A percentile compares a stretch with the other conserved stretches of the same genome.
Conservation (phyloP, 495 filamentous ascomycete species). For the Penicillium malachiteum region DNA sequence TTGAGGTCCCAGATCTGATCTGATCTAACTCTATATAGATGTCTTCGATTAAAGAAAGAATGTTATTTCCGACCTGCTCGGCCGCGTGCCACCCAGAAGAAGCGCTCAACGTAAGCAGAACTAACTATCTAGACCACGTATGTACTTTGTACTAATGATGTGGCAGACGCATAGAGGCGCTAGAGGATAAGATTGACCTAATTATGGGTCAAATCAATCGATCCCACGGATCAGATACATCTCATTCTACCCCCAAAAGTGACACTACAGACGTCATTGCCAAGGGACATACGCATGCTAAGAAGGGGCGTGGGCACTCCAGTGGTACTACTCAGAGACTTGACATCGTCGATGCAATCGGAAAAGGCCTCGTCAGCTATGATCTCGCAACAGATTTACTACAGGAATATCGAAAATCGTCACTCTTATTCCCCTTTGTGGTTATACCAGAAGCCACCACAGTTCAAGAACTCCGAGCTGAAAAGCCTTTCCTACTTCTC, state of each 20-base stretch:
- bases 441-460: slow-evolving; percentile 9
- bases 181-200: slow-evolving; percentile 21
- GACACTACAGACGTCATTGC: neutral
- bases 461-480: slow-evolving; percentile 13
- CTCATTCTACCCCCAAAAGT: neutral
- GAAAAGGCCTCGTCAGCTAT: slow-evolving; percentile 12
- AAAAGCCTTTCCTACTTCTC: slow-evolving; percentile 19
- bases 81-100: slow-evolving; percentile 11
- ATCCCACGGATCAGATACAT: neutral
- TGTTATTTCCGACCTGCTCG: slow-evolving; percentile 20
- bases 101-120: slow-evolving; percentile 14
- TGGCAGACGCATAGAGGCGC: slow-evolving; percentile 15
- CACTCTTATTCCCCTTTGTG: slow-evolving; percentile 15
- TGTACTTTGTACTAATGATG: neutral
- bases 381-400: slow-evolving; percentile 12
- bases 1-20: neutral
- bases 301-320: too few species aligned
- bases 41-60: slow-evolving; percentile 19
- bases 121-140: neutral
- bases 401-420: slow-evolving; percentile 10
- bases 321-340: too few species aligned
- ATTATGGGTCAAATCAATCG: slow-evolving; percentile 14
- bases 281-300: neutral
- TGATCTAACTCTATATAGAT: slow-evolving; percentile 9
- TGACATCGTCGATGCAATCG: slow-evolving; percentile 14